Base-by-base conservation (phyloP, 805 yeast genomes). In the Grigorovia humatica region DNA sequence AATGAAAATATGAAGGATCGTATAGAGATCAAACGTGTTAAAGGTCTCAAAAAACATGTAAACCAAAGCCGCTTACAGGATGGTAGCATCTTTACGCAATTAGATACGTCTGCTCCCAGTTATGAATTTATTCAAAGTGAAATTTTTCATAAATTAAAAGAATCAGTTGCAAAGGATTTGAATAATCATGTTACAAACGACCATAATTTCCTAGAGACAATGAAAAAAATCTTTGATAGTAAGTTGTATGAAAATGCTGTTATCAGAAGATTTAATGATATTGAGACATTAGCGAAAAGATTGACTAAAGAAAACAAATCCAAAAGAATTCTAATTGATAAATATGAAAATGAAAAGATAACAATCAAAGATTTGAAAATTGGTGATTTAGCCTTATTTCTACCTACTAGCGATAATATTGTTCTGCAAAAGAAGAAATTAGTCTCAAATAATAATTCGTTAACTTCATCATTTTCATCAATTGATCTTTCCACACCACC, bases 281-380 rank as follows among this genome's bases (percentile, higher is more conserved):
- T 91, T 48, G 98, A 93, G 64, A 79, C 83, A 6, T 74, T 90
- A 59, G 98, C 98, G 1, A 82, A 93, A 60, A 85, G 81, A 61
- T 74, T 87, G 54, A 87, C 90, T 52, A 83, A 83, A 61, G 84
- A 79, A 55, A 58, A 77, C 20, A 68, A 70, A 46, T 62, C 59
- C 29, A 65, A 62, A 48, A 59, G 56, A 20, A 51, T 44, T 9
- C 45, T 57, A n/a, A 54, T 78, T 11, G 62, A 62, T 5, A 60
- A 59, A 43, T 56, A 52, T 42, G 58, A 59, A 38, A 52, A 54
- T 35, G 69, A 75, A 47, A 83, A 82, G 61, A 76, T 91, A 4
- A 74, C 93, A 0, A 74, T 89, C 56, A 76, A 75, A 53, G 74
- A 79, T 56, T 91, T 91, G 68, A 77, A 77, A 52, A 68, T 70